A percentile compares a stretch with the other conserved stretches of the same genome.
Evolutionary conservation across 257 asterid genomes (phyloP).

Genomic region (Solanum neorickii): DNA sequence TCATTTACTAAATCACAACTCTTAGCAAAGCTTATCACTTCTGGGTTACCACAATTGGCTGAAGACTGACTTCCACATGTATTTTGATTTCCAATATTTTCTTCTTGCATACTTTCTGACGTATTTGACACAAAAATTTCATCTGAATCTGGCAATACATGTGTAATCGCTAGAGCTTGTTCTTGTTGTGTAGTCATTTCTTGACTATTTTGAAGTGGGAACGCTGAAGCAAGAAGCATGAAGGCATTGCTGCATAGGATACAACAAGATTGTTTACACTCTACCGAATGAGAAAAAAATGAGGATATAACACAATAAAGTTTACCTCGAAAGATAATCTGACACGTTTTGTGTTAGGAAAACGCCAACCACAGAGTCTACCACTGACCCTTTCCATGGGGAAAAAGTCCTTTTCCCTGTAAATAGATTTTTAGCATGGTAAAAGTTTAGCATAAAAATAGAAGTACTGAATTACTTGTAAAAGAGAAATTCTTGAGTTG

Average conservation of each 20-base stretch:
- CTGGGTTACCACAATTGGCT: background rate
- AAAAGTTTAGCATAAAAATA: background rate
- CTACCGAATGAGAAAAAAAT: background rate
- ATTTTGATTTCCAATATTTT: background rate
- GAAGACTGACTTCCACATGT: background rate
- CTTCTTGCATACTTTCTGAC: background rate
- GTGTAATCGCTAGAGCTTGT: background rate
- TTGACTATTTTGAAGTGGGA: slow-evolving; percentile 9
- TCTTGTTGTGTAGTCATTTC: slow-evolving; percentile 1
- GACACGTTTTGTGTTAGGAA: slow-evolving; percentile 52
- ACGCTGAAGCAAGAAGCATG: slow-evolving; percentile 37
- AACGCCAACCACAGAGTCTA: slow-evolving; percentile 50
- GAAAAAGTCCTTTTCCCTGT: slow-evolving; percentile 35
- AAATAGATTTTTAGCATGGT: background rate
- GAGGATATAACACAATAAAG: background rate
- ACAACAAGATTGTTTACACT: background rate
- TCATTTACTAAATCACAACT: background rate
- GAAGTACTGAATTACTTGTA: background rate
- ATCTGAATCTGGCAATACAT: background rate
- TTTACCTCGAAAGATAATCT: slow-evolving; percentile 47
- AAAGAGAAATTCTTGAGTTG: background rate
- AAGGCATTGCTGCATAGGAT: slow-evolving; percentile 34
- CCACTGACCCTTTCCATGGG: slow-evolving; percentile 53
- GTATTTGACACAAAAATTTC: background rate
- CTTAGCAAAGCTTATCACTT: background rate